Base-by-base conservation (phyloP, 2,329 filamentous ascomycete species). In the Grosmannia penicillata region DNA sequence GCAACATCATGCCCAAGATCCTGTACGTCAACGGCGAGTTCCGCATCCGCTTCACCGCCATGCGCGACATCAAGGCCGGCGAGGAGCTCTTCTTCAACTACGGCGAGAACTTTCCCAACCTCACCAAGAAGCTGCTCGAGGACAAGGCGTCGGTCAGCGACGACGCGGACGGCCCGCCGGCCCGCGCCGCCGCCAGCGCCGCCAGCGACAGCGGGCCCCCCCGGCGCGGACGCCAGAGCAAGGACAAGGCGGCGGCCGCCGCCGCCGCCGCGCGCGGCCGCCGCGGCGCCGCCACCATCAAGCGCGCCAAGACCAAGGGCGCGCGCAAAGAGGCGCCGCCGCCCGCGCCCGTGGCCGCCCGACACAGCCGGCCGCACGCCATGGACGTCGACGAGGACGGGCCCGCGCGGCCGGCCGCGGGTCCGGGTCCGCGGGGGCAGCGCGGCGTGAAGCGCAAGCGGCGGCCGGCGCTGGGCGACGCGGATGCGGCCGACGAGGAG, bases 31-130 rank as follows among this genome's bases (percentile, higher is more conserved):
- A 84, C 48, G 78, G 78, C 19, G 77, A 82, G 44, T 78, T 78
- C 48, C 72, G 84, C 13, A 84, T 91, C 52, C 80, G 76, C 32
- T 80, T 91, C 48, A 75, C 71, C 33, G 81, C 82, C 0, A 62
- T 68, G 39, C 64, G 72, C 2, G 68, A 79, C 29, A 80, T 91
- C 50, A 65, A 68, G 42, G 65, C 70, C 4, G 83, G 83, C 19
- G 78, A 85, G 43, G 83, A 91, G 55, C 60, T 93, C 1, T 81
- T 85, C 52, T 93, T 89, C 56, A 73, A 89, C 51, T 91, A 93
- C 48, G 80, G 80, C 30, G 70, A 77, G 49, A 72, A 76, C 44
- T 78, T 79, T 48, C 71, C 72, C 11, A 75, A 77, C 42, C 53
- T 78, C 41, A 74, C 62, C 25, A 66, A 69, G 53, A 68, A 67